These are phyloP conservation scores for Crepidotus variabilis DNA, from an alignment of 768 basidiomycete species.

Conservation along the genomic window DNA sequence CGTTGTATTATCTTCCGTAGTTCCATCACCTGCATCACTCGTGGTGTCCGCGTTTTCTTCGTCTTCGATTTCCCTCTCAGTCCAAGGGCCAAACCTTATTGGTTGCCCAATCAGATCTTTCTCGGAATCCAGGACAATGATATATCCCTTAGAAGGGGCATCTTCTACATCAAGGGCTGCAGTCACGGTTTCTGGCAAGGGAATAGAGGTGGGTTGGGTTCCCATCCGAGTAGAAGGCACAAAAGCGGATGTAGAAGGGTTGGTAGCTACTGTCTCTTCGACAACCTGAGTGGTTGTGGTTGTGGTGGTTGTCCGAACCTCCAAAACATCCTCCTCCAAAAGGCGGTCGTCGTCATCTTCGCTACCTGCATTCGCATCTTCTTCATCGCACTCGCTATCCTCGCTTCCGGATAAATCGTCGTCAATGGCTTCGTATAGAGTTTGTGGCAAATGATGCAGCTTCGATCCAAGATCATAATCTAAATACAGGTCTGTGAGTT, in stretches of 20 bases:
- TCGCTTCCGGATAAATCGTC: background rate
- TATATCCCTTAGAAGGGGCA: background rate
- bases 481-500: background rate
- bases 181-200: background rate
- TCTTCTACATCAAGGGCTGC: background rate
- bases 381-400: background rate
- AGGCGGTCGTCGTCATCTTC: background rate
- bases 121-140: background rate
- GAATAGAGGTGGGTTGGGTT: background rate
- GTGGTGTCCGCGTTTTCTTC: background rate
- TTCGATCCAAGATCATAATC: background rate
- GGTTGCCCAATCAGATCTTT: background rate
- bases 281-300: background rate
- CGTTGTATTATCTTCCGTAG: background rate
- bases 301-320: background rate
- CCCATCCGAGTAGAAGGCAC: background rate
- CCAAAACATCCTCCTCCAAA: background rate
- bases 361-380: background rate
- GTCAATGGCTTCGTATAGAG: background rate
- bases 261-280: background rate
- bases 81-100: background rate
- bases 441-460: background rate
- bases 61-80: background rate
- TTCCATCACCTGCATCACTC: background rate
- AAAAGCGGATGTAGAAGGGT: background rate